Percentiles rank a stretch among this genome's conserved stretches.
Evolutionary conservation across 768 basidiomycete genomes (phyloP).

Genomic region (Xerocomus brunneocitrinus): DNA sequence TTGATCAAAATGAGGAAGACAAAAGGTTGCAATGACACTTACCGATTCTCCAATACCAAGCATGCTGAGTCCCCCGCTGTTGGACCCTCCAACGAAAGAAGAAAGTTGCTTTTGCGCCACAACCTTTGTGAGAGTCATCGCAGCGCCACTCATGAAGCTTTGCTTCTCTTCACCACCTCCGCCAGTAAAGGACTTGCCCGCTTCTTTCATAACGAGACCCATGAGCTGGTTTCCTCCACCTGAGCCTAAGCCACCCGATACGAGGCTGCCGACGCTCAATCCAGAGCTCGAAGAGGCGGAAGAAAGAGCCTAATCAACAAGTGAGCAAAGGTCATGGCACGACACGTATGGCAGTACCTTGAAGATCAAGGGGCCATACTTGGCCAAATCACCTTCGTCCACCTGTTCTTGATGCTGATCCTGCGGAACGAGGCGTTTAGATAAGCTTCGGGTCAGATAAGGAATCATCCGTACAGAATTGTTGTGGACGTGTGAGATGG

Average conservation of each 20-base stretch:
- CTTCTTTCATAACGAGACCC: slow-evolving; percentile 83
- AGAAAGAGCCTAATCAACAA: slow-evolving; percentile 16
- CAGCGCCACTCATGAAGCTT: slow-evolving; percentile 80
- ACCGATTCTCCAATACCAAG: slow-evolving; percentile 52
- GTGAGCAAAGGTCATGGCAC: slow-evolving; percentile 3
- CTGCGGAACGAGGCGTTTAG: slow-evolving; percentile 7
- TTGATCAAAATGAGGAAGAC: background rate
- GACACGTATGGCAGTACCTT: slow-evolving; percentile 4
- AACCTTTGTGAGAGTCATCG: slow-evolving; percentile 82
- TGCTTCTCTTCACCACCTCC: slow-evolving; percentile 65
- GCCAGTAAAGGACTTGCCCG: slow-evolving; percentile 65
- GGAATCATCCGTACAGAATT: slow-evolving; percentile 14
- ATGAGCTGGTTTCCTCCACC: slow-evolving; percentile 61
- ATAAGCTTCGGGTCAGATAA: background rate
- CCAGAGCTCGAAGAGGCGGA: slow-evolving; percentile 28
- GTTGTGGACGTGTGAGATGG: slow-evolving; percentile 19
- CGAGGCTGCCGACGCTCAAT: slow-evolving; percentile 21
- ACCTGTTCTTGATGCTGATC: slow-evolving; percentile 15
- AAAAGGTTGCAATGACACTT: background rate
- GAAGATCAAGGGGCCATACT: slow-evolving; percentile 21
- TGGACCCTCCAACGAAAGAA: slow-evolving; percentile 47
- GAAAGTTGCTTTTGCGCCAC: slow-evolving; percentile 58
- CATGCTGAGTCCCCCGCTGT: slow-evolving; percentile 64
- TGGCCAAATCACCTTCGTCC: slow-evolving; percentile 3
- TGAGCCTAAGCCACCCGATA: slow-evolving; percentile 36